Evolutionary conservation across 352 stramenopile species (phyloP).

Genomic region (Peronospora farinosa): DNA sequence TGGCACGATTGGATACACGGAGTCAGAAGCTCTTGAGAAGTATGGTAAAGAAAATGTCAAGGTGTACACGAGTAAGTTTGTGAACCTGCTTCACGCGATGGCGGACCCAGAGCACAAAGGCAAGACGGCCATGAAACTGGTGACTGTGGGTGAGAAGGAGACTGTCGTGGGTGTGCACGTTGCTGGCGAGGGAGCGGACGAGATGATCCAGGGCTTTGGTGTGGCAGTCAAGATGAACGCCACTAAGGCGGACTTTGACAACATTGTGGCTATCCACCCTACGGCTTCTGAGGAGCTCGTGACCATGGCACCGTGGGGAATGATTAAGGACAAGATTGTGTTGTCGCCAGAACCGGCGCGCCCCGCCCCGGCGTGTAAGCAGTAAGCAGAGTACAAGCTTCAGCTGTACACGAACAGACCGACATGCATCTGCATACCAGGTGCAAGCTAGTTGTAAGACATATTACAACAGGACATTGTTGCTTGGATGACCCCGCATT

Average conservation of each 20-base stretch:
- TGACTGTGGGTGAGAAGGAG: conserved; percentile 85
- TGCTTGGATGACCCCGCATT: no score
- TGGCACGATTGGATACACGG: conserved; percentile 90
- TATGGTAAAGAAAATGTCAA: conserved; percentile 90
- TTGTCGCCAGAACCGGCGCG: conserved; percentile 40
- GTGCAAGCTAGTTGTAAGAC: no score
- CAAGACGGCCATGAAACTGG: conserved; percentile 94
- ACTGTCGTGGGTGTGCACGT: conserved; percentile 96
- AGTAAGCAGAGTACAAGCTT: conserved; percentile 12
- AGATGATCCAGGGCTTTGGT: conserved; percentile 98
- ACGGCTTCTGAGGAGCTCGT: conserved; percentile 96
- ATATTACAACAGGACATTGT: no score
- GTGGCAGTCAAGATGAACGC: conserved; percentile 98
- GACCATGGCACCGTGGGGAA: conserved; percentile 87
- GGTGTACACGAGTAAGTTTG: conserved; percentile 90
- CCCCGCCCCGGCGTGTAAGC: conserved; percentile 23
- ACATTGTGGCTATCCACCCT: conserved; percentile 94
- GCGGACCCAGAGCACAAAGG: conserved; percentile 70
- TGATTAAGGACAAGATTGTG: conserved; percentile 74
- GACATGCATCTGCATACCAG: no score
- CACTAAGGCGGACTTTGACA: conserved; percentile 96
- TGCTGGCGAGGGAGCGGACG: conserved; percentile 91
- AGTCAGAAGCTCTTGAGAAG: conserved; percentile 80
- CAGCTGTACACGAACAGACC: no score
- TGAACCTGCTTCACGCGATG: conserved; percentile 88